Percentiles rank a stretch among this genome's conserved stretches.
Conservation (phyloP, 2,329 filamentous ascomycete species). For the Fusarium tuaranense region DNA sequence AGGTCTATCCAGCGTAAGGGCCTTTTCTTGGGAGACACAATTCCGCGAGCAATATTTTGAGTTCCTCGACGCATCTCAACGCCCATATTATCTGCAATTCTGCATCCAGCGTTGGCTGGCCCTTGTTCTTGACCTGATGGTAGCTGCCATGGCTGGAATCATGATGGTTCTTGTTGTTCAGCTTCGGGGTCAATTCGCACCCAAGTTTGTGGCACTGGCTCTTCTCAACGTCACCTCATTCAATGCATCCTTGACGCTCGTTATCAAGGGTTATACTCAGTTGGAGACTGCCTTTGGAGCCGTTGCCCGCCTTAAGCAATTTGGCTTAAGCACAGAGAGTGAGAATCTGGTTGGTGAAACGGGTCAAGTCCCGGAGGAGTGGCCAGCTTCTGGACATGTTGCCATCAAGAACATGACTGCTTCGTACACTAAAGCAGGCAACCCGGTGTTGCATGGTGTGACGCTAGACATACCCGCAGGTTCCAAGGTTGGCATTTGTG, state of each 20-base stretch:
- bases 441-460: slow-evolving; percentile 46
- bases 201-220: slow-evolving; percentile 40
- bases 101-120: slow-evolving; percentile 63
- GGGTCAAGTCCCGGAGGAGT: not conserved
- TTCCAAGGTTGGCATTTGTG: slow-evolving; percentile 56
- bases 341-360: slow-evolving; percentile 3
- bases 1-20: slow-evolving; percentile 48
- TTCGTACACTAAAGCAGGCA: slow-evolving; percentile 40
- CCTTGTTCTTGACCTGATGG: slow-evolving; percentile 59
- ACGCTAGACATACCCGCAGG: slow-evolving; percentile 47
- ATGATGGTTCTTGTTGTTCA: slow-evolving; percentile 58
- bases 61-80: slow-evolving; percentile 50
- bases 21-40: slow-evolving; percentile 47
- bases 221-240: slow-evolving; percentile 46
- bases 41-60: slow-evolving; percentile 33
- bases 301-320: slow-evolving; percentile 19
- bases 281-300: slow-evolving; percentile 38
- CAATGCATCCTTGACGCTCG: slow-evolving; percentile 44
- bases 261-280: slow-evolving; percentile 50
- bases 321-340: slow-evolving; percentile 13
- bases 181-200: slow-evolving; percentile 37
- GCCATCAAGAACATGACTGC: slow-evolving; percentile 45
- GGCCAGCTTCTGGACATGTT: slow-evolving; percentile 32
- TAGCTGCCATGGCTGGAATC: slow-evolving; percentile 59
- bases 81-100: slow-evolving; percentile 56